These are phyloP conservation scores for Pestalotiopsis sp. DNA, from an alignment of 2,329 filamentous ascomycete genomes.

Conservation along the genomic window DNA sequence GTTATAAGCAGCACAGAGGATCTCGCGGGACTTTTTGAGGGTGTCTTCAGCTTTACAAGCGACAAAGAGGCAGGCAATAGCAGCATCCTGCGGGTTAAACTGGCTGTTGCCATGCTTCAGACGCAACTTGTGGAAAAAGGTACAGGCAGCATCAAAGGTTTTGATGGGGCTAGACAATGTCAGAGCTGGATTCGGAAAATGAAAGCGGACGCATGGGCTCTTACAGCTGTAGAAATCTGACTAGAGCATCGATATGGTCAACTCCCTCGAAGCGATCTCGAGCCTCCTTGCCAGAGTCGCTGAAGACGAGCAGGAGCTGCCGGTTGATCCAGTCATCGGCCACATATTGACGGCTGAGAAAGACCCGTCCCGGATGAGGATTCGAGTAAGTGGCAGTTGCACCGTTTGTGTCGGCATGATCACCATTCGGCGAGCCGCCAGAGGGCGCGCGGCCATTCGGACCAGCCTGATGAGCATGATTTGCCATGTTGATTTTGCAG, in stretches of 20 bases:
- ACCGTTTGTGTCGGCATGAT: constrained; percentile 27
- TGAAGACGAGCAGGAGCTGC: constrained; percentile 69
- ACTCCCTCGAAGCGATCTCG: constrained; percentile 82
- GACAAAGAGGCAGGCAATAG: constrained; percentile 84
- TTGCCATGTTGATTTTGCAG: background rate
- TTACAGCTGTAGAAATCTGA: constrained; percentile 78
- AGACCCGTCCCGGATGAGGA: constrained; percentile 32
- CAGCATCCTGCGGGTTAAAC: constrained; percentile 85
- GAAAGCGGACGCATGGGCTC: constrained; percentile 32
- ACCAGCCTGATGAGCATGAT: background rate
- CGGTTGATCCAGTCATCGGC: constrained; percentile 80
- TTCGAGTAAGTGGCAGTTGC: constrained; percentile 9
- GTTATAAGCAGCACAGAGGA: constrained; percentile 88
- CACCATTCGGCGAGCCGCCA: constrained; percentile 35
- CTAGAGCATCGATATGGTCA: constrained; percentile 84
- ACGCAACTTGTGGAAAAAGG: constrained; percentile 93
- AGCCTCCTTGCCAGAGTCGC: constrained; percentile 80
- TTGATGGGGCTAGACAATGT: constrained; percentile 69
- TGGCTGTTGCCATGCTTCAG: constrained; percentile 83
- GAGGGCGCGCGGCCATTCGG: constrained; percentile 13
- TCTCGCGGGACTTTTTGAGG: constrained; percentile 92
- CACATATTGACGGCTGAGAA: constrained; percentile 67
- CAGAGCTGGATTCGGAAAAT: background rate
- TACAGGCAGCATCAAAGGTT: constrained; percentile 88
- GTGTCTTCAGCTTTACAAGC: constrained; percentile 99